Evolutionary conservation across 768 basidiomycete genomes (phyloP), one percentile per base, ranked within the genome.

Genomic region (Plicaturopsis crispa): DNA sequence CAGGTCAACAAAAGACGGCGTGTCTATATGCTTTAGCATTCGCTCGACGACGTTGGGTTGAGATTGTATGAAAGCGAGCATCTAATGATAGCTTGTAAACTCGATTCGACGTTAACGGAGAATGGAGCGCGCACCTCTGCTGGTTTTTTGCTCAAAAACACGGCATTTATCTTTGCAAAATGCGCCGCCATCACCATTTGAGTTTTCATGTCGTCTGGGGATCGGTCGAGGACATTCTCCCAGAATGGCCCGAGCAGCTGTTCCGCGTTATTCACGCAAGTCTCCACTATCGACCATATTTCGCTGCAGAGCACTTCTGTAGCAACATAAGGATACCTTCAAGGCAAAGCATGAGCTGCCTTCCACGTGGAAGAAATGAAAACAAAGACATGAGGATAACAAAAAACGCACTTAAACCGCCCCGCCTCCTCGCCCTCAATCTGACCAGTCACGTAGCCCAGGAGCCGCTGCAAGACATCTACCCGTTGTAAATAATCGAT

Each of bases 291-390:
- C 16, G 84, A 86, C 84, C 91, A 96, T 61, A 94, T 83, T 50
- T 94, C 92, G 59, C 88, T 86, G 63, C 91, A 93, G 23, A 98
- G 74, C 17, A 97, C 90, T 58, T 98, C 94, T 19, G 93, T 91
- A 12, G 90, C 84, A 16, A 92, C 78, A 52, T 88, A 84, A 2
- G 93, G 90, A 59, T 90, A 97, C 60, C 93, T 96, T 31, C 28
- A 35, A 8, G 26, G 21, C 14, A 8, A 17, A 42, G 38, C 39
- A 40, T n/a, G n/a, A n/a, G n/a, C 38, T 43, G 47, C n/a, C n/a
- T n/a, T n/a, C n/a, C n/a, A n/a, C n/a, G n/a, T n/a, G n/a, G n/a
- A n/a, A n/a, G n/a, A n/a, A n/a, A n/a, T n/a, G 40, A 45, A 40
- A 7, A 53, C 39, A 47, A 37, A 36, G 17, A 31, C 10, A 42